phyloP scores from a whole-genome alignment of 2,329 filamentous ascomycete species.

The Dothideomycetes sp. region DNA sequence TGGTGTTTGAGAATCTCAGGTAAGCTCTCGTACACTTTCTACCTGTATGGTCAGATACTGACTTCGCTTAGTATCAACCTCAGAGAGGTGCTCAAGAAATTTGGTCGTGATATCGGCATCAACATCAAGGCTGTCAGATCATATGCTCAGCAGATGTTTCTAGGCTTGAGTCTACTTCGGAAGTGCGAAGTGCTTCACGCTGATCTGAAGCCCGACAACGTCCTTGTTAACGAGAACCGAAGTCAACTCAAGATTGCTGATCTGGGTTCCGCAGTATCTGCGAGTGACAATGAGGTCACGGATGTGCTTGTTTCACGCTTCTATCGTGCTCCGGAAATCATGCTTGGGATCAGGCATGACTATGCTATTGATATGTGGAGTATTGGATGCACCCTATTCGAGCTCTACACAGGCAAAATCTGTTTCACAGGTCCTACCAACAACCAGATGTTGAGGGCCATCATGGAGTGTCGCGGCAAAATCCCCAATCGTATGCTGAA shows the following conservation, averaged over 20 bases:
- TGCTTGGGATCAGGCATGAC: conserved; percentile 91
- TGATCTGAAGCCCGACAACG: conserved; percentile 96
- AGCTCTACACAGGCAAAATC: conserved; percentile 95
- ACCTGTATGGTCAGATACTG: no score
- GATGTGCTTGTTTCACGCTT: conserved; percentile 95
- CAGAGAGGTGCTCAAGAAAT: conserved; percentile 89
- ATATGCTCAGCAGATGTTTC: conserved; percentile 90
- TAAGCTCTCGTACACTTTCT: no score
- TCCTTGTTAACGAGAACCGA: conserved; percentile 73
- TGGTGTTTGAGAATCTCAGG: conserved; percentile 94
- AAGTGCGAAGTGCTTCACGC: conserved; percentile 91
- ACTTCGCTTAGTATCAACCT: conserved; percentile 87
- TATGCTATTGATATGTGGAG: conserved; percentile 97
- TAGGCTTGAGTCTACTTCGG: conserved; percentile 75
- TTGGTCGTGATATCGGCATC: conserved; percentile 87
- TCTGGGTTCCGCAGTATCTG: conserved; percentile 88
- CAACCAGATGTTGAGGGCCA: conserved; percentile 94
- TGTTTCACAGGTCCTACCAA: conserved; percentile 91
- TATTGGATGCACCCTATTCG: conserved; percentile 91
- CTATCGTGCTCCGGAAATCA: conserved; percentile 93
- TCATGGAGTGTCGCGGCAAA: conserved; percentile 93
- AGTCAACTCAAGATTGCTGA: conserved; percentile 91
- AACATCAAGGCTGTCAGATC: conserved; percentile 76
- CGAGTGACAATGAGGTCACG: conserved; percentile 82
- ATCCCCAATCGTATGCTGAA: conserved; percentile 82